Percentiles rank a stretch among this genome's conserved stretches.
phyloP scores from a whole-genome alignment of 805 yeast species.

The Ascoidea asiatica region DNA sequence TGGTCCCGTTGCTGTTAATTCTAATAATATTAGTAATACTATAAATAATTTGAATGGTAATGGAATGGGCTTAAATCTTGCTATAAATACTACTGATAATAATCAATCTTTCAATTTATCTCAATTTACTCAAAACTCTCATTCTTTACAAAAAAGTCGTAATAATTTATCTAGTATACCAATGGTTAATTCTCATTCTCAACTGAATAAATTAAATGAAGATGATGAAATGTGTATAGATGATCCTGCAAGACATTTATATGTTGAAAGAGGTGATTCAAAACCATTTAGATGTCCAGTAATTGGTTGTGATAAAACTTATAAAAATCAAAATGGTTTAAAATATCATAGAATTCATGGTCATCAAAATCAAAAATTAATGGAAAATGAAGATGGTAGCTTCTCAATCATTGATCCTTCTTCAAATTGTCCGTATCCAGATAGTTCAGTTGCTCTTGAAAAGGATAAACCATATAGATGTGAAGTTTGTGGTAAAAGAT shows the following conservation, averaged over 20 bases:
- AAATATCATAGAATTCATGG: constrained; percentile 95
- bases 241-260: constrained; percentile 91
- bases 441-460: constrained; percentile 79
- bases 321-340: constrained; percentile 94
- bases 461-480: constrained; percentile 97
- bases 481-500: constrained; percentile 95
- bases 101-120: not conserved
- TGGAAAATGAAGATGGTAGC: constrained; percentile 87
- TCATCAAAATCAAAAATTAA: constrained; percentile 87
- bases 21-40: not conserved
- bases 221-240: constrained; percentile 70
- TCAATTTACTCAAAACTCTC: not conserved
- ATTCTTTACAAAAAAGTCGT: not conserved
- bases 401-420: constrained; percentile 88
- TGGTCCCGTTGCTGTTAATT: not conserved
- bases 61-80: not conserved
- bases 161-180: constrained; percentile 15
- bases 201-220: constrained; percentile 18
- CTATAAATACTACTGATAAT: not conserved
- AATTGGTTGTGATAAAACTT: constrained; percentile 93
- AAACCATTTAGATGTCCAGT: constrained; percentile 97
- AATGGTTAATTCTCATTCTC: constrained; percentile 19
- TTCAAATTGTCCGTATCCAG: constrained; percentile 77
- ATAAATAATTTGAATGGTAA: too few species aligned
- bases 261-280: constrained; percentile 87